phyloP scores from a whole-genome alignment of 2,329 filamentous ascomycete species.

The Nectriaceae sp. region DNA sequence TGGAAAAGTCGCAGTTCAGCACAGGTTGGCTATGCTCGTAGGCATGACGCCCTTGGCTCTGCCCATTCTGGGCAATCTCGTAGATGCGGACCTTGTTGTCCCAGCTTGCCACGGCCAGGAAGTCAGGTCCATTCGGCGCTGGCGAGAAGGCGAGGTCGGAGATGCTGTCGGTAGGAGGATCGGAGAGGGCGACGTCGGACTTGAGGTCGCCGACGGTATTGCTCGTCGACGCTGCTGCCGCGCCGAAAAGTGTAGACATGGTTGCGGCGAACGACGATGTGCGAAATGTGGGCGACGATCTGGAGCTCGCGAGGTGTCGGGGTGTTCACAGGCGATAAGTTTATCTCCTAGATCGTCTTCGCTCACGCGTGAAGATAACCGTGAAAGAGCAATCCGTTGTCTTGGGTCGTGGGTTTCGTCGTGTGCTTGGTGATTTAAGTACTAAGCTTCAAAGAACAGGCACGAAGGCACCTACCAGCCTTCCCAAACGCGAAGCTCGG shows the following conservation, averaged over 20 bases:
- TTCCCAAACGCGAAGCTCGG: conserved; percentile 25
- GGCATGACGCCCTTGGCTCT: conserved; percentile 80
- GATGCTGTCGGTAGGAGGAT: conserved; percentile 85
- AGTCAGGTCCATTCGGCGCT: conserved; percentile 59
- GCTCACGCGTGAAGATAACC: background rate
- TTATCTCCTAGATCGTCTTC: background rate
- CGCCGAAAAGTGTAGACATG: conserved; percentile 68
- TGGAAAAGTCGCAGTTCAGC: conserved; percentile 83
- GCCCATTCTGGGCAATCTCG: conserved; percentile 77
- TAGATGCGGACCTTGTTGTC: conserved; percentile 98
- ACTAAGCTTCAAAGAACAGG: conserved; percentile 20
- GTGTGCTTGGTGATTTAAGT: background rate
- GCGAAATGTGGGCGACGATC: background rate
- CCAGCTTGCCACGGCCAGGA: conserved; percentile 91
- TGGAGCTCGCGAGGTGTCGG: background rate
- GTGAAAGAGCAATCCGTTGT: background rate
- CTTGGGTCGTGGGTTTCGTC: background rate
- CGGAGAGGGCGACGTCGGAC: conserved; percentile 78
- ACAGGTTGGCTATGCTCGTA: conserved; percentile 88
- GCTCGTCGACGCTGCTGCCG: conserved; percentile 50
- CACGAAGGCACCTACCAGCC: conserved; percentile 32
- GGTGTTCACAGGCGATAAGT: background rate
- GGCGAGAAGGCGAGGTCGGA: conserved; percentile 85
- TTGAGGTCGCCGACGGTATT: conserved; percentile 88
- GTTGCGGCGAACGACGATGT: conserved; percentile 16